phyloP scores from a whole-genome alignment of 805 yeast species.

The Brettanomyces naardenensis region DNA sequence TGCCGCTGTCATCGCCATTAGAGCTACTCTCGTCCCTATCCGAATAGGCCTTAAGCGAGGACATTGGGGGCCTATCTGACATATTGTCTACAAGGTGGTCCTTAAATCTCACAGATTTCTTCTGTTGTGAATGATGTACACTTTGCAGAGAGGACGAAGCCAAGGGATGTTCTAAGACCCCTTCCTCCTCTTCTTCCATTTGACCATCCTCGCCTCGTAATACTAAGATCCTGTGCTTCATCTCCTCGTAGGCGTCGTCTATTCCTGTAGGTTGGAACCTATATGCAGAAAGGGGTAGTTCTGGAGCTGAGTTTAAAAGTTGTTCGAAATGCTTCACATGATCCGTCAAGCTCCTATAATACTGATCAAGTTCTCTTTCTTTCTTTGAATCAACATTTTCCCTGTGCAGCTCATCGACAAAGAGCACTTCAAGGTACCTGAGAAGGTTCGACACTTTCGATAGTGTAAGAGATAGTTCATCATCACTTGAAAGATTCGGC shows the following conservation, averaged over 20 bases:
- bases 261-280: not conserved
- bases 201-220: conserved; percentile 1
- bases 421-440: not conserved
- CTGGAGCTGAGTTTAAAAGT: not conserved
- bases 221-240: too few species aligned
- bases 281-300: not conserved
- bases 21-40: conserved; percentile 8
- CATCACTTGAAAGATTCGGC: not conserved
- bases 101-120: conserved; percentile 18
- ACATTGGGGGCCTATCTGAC: not conserved
- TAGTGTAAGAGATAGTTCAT: not conserved
- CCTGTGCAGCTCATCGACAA: conserved; percentile 3
- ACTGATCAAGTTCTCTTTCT: too few species aligned
- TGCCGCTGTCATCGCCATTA: conserved; percentile 3
- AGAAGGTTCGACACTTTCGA: not conserved
- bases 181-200: not conserved
- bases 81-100: conserved; percentile 7
- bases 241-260: not conserved
- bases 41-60: not conserved
- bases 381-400: not conserved
- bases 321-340: not conserved
- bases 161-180: not conserved
- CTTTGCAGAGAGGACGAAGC: not conserved
- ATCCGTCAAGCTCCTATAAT: not conserved
- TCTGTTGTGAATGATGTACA: conserved; percentile 1